These are phyloP conservation scores for Kingdonia uniflora DNA, from an alignment of 164 flowering plant species.

Conservation along the genomic window DNA sequence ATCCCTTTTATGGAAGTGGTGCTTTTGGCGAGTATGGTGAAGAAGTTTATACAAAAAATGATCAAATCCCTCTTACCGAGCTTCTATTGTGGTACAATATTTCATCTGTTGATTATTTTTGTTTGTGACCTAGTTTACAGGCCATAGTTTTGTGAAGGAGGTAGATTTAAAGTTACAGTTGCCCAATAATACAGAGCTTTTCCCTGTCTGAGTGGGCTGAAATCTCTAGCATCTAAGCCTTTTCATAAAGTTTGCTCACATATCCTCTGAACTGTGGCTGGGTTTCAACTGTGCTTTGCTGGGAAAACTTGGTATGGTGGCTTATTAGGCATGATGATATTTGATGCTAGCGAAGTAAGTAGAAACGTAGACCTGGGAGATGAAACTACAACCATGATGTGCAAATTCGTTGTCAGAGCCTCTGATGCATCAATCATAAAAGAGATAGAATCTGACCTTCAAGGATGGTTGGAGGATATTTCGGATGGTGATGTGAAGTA, in stretches of 20 bases:
- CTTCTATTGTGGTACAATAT: conserved; percentile 86
- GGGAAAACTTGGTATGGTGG: conserved; percentile 99
- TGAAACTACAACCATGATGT: conserved; percentile 92
- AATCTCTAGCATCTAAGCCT: conserved; percentile 82
- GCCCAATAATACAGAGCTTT: conserved; percentile 93
- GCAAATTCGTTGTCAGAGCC: conserved; percentile 92
- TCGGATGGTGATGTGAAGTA: conserved; percentile 89
- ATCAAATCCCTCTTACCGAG: conserved; percentile 88
- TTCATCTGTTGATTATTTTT: conserved; percentile 95
- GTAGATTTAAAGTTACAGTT: conserved; percentile 98
- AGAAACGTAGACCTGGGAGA: conserved; percentile 95
- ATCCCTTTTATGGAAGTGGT: conserved; percentile 86
- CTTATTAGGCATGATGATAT: conserved; percentile 90
- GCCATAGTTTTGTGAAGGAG: conserved; percentile 94
- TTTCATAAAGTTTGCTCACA: conserved; percentile 78
- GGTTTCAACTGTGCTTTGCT: conserved; percentile 75
- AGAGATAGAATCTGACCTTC: conserved; percentile 76
- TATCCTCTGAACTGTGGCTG: no score
- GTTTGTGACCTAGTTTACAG: conserved; percentile 97
- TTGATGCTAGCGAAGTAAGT: conserved; percentile 99
- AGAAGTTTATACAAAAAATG: conserved; percentile 85
- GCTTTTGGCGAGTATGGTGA: conserved; percentile 56
- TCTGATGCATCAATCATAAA: conserved; percentile 87
- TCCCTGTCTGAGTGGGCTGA: conserved; percentile 88
- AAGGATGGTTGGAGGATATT: conserved; percentile 90